Evolutionary conservation across 345 rosid species (phyloP), one percentile per base, ranked within the genome.

Genomic region (Gynandropsis gynandra): DNA sequence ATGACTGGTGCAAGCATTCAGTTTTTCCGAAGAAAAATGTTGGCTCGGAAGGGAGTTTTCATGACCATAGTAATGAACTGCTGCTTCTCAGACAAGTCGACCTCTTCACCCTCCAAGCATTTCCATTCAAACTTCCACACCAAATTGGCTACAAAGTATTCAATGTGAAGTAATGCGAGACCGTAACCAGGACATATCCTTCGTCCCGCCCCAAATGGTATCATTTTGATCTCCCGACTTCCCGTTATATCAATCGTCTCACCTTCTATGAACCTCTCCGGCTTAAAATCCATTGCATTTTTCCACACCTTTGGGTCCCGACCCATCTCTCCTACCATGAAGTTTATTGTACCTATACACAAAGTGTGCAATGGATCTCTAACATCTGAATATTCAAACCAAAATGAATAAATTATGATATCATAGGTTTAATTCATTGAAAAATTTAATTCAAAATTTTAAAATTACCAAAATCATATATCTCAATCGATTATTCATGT

Each of bases 311-410:
- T 61, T 9, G 63, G 72, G 24, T 67, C 72, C 4, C 72, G 37
- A 0, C 72, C 72, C 67, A 67, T 55, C 51, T 67, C 72, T 32
- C 63, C 72, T 1, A 67, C 72, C 72, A 67, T 67, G 44, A 67
- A 67, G 59, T 62, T 61, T 41, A 67, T 56, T 0, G 72, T 67
- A 29, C 72, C 70, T 60, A 42, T 10, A 9, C 27, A 36, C 1
- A 57, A 16, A 50, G 15, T 13, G n/a, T 10, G 4, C 11, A 32
- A 11, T 16, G 47, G n/a, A 37, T 13, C 41, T n/a, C n/a, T n/a
- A n/a, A n/a, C n/a, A n/a, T n/a, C n/a, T n/a, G n/a, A n/a, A n/a
- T n/a, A n/a, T n/a, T n/a, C 18, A 54, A 17, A 40, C 14, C 27
- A 8, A 29, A 33, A n/a, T n/a, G n/a, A n/a, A n/a, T n/a, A n/a